These are phyloP conservation scores for Penicillium olsonii DNA, from an alignment of 2,329 filamentous ascomycete species.

Conservation along the genomic window DNA sequence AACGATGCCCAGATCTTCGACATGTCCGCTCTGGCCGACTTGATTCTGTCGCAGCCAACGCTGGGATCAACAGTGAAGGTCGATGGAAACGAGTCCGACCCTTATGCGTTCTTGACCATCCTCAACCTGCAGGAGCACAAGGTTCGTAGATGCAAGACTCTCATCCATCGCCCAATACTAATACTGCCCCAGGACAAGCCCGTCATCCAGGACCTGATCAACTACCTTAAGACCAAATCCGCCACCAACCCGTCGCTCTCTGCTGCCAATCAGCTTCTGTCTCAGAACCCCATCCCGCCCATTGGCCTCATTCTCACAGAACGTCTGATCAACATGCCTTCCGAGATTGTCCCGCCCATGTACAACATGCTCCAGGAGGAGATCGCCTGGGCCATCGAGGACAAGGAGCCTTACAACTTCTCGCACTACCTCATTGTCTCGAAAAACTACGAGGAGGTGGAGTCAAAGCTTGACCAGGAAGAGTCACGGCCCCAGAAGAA, in stretches of 20 bases:
- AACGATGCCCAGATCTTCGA: constrained; percentile 83
- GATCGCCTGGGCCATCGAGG: constrained; percentile 81
- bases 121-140: constrained; percentile 78
- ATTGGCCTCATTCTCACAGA: constrained; percentile 89
- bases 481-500: constrained; percentile 65
- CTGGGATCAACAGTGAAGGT: constrained; percentile 96
- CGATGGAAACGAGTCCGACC: constrained; percentile 89
- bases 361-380: constrained; percentile 94
- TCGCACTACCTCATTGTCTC: constrained; percentile 89
- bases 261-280: constrained; percentile 60
- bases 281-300: constrained; percentile 55
- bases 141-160: constrained; percentile 32
- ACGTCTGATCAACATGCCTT: constrained; percentile 93
- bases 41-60: constrained; percentile 82
- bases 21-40: constrained; percentile 79
- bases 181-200: constrained; percentile 59
- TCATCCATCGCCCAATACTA: neutral
- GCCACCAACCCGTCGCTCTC: constrained; percentile 58
- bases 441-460: constrained; percentile 88
- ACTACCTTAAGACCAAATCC: constrained; percentile 66
- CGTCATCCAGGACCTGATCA: constrained; percentile 67
- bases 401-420: constrained; percentile 90
- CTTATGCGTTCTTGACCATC: constrained; percentile 88
- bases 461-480: constrained; percentile 73
- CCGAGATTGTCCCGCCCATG: constrained; percentile 88